These are phyloP conservation scores for Gracilaria domingensis DNA, from an alignment of 23 red algal species.

Conservation along the genomic window DNA sequence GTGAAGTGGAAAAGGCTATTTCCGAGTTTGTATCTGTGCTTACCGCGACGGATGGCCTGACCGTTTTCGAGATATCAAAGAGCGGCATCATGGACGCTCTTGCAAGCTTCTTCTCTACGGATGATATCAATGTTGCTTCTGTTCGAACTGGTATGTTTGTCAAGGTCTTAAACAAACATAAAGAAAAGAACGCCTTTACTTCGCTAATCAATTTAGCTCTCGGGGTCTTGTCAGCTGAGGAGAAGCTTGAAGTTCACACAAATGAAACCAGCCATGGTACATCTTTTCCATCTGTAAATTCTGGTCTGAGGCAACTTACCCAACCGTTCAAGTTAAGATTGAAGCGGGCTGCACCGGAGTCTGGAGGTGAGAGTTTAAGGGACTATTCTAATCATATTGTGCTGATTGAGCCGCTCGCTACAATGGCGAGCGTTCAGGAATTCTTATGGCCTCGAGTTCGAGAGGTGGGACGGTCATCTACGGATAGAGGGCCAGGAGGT, in stretches of 20 bases:
- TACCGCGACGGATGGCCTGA: slow-evolving; percentile 40
- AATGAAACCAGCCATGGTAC: slow-evolving; percentile 27
- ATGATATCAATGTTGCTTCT: background rate
- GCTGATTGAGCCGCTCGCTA: slow-evolving; percentile 88
- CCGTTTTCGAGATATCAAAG: slow-evolving; percentile 79
- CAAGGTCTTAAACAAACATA: slow-evolving; percentile 39
- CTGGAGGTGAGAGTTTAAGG: slow-evolving; percentile 26
- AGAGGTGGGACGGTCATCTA: slow-evolving; percentile 23
- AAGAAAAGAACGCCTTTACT: slow-evolving; percentile 50
- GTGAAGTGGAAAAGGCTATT: slow-evolving; percentile 23
- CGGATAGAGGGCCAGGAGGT: slow-evolving; percentile 8
- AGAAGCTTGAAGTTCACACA: slow-evolving; percentile 59
- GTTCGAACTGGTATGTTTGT: slow-evolving; percentile 48
- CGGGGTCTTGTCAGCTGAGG: slow-evolving; percentile 68
- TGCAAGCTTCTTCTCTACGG: slow-evolving; percentile 59
- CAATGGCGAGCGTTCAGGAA: slow-evolving; percentile 82
- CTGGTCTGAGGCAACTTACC: slow-evolving; percentile 78
- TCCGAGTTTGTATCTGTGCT: slow-evolving; percentile 53
- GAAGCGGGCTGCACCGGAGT: slow-evolving; percentile 11
- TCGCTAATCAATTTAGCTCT: slow-evolving; percentile 42
- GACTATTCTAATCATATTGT: slow-evolving; percentile 88
- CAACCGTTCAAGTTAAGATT: slow-evolving; percentile 90
- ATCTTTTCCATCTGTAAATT: slow-evolving; percentile 48
- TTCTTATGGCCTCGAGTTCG: slow-evolving; percentile 82
- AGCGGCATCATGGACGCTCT: slow-evolving; percentile 78